phyloP scores from a whole-genome alignment of 192 early-diverging fungal genomes.

The Linnemannia exigua region DNA sequence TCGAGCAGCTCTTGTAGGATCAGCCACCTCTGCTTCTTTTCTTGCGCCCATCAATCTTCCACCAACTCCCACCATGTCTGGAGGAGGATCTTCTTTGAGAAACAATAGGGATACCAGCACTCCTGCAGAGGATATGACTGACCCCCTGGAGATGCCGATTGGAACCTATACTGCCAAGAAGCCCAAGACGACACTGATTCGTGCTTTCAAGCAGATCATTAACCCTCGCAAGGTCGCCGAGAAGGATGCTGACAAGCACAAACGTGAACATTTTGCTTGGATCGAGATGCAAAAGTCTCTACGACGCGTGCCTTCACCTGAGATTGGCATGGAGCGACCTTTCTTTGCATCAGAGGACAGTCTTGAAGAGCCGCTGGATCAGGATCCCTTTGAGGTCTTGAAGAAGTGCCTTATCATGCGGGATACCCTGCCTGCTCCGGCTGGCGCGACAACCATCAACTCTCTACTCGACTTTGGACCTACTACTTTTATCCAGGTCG shows the following conservation, averaged over 20 bases:
- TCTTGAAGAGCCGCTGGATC: neutral
- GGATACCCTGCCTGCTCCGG: neutral
- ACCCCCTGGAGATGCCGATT: neutral
- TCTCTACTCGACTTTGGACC: conserved; percentile 29
- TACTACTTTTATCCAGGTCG: conserved; percentile 69
- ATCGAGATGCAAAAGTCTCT: conserved; percentile 54
- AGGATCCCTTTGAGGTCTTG: conserved; percentile 33
- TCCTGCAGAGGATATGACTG: neutral
- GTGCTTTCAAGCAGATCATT: conserved; percentile 47
- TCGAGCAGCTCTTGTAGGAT: neutral
- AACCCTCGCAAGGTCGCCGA: conserved; percentile 49
- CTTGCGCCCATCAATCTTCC: neutral
- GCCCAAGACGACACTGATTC: conserved; percentile 41
- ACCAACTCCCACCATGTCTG: neutral
- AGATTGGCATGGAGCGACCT: conserved; percentile 15
- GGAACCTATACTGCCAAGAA: conserved; percentile 39
- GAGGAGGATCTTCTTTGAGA: neutral
- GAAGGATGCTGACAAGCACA: conserved; percentile 41
- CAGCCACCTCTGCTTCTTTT: neutral
- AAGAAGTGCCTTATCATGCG: conserved; percentile 33
- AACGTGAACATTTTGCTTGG: conserved; percentile 54
- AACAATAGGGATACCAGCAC: neutral
- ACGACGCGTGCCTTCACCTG: conserved; percentile 34
- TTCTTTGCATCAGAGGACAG: neutral
- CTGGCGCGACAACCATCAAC: neutral